Percentiles rank a stretch among this genome's conserved stretches.
Evolutionary conservation across 176 grass and related monocot species (phyloP).

Genomic region (Triticum aestivum): DNA sequence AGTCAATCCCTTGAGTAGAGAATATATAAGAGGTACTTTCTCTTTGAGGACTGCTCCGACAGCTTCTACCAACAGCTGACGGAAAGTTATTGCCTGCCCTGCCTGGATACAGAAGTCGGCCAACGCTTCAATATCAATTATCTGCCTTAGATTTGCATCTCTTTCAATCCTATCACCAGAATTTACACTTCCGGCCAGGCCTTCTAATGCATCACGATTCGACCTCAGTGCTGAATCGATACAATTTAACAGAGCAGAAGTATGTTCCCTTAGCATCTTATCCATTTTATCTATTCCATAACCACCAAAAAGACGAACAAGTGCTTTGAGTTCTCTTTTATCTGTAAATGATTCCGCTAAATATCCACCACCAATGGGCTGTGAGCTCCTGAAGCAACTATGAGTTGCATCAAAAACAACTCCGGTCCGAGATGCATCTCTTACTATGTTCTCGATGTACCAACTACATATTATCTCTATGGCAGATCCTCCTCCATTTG

Average conservation of each 20-base stretch:
- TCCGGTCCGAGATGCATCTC: conserved; percentile 66
- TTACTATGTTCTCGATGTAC: conserved; percentile 92
- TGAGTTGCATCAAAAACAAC: conserved; percentile 59
- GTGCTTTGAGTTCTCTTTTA: conserved; percentile 80
- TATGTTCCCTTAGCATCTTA: conserved; percentile 79
- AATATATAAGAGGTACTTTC: conserved; percentile 86
- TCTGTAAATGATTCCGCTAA: conserved; percentile 88
- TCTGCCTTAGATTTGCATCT: conserved; percentile 89
- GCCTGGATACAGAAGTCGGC: conserved; percentile 89
- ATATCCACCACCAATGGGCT: conserved; percentile 63
- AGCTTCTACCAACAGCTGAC: conserved; percentile 78
- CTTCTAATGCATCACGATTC: conserved; percentile 84
- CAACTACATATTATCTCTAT: conserved; percentile 79
- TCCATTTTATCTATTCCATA: conserved; percentile 94
- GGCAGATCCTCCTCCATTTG: conserved; percentile 75
- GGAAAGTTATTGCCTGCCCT: conserved; percentile 90
- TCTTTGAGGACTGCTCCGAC: conserved; percentile 77
- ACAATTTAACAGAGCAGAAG: conserved; percentile 86
- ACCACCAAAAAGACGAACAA: conserved; percentile 84
- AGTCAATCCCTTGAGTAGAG: conserved; percentile 65
- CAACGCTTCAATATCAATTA: conserved; percentile 84
- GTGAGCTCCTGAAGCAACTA: conserved; percentile 80
- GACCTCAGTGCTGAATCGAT: conserved; percentile 85
- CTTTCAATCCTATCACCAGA: conserved; percentile 92
- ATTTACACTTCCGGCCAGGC: conserved; percentile 77